Conservation (phyloP, 2,329 filamentous ascomycete species). For the Diaporthe citri region DNA sequence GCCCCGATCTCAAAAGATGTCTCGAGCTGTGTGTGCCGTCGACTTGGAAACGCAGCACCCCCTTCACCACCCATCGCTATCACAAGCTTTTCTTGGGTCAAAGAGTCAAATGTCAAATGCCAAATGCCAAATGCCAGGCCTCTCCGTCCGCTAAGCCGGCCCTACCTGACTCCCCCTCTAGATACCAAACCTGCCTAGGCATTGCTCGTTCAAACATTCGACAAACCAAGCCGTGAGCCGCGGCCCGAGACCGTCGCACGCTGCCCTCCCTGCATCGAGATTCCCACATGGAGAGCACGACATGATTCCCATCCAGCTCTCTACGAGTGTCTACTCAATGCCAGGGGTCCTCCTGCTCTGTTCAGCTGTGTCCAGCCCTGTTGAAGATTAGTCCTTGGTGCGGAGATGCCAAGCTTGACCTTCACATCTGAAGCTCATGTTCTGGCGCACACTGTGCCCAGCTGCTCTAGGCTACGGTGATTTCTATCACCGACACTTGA, state of each 20-base stretch:
- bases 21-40: not conserved
- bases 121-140: constrained; percentile 2
- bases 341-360: no score
- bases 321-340: not conserved
- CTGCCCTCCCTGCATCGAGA: constrained; percentile 24
- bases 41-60: no score
- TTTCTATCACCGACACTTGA: constrained; percentile 21
- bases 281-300: constrained; percentile 4
- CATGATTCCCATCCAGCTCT: not conserved
- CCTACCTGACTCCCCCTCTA: not conserved
- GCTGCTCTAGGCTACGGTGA: not conserved
- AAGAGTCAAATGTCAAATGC: constrained; percentile 8
- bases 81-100: constrained; percentile 20
- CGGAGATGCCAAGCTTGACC: constrained; percentile 10
- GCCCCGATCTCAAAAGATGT: not conserved
- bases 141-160: not conserved
- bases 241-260: constrained; percentile 25
- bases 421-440: not conserved
- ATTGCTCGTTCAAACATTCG: not conserved
- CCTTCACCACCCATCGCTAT: not conserved
- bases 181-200: not conserved
- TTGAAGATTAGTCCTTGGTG: not conserved
- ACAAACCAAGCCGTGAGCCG: constrained; percentile 4
- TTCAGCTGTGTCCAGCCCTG: not conserved
- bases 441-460: constrained; percentile 3